Base-by-base conservation (phyloP, 345 rosid species). In the Populus davidiana region DNA sequence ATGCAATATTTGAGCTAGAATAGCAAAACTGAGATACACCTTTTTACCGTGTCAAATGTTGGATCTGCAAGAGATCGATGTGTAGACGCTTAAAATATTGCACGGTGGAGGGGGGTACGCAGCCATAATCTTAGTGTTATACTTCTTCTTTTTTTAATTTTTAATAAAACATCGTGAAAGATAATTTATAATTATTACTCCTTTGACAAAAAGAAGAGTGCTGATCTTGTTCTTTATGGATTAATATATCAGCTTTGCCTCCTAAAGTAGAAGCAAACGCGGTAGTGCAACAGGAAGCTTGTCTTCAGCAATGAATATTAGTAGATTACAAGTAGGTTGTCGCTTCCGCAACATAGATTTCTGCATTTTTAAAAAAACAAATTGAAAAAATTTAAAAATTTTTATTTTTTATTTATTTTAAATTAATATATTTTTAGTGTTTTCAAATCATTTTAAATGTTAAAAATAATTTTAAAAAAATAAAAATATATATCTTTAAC, bases 101-200 rank as follows among this genome's bases (percentile, higher is more conserved):
- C 68, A 18, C 39, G 36, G 75, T 72, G 75, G 75, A 52, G 75
- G 36, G 75, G 75, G 75, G 8, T n/a, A 35, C 20, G 31, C 20
- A 23, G 35, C 69, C 70, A 74, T 63, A 27, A 61, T 41, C 27
- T 23, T 50, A 31, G 31, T 17, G 52, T 16, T 5, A 47, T 71
- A 4, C 5, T 52, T 20, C 2, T 56, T n/a, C n/a, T 21, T 54
- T 20, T 56, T 21, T 54, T 20, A 1, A 5, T 54, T 54, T 54
- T n/a, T 17, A 56, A n/a, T 52, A 33, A 54, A 17, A 38, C 8
- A 14, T 11, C 2, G 12, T n/a, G 14, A n/a, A n/a, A 27, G 33
- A 5, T 11, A 70, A 47, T 27, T 2, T 31, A 47, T 70, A 27
- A 27, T 27, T 54, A 27, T 70, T 27, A 70, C 36, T 20, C 38